These are phyloP conservation scores for Xanthoceras sorbifolium DNA, from an alignment of 345 rosid species.

Conservation along the genomic window DNA sequence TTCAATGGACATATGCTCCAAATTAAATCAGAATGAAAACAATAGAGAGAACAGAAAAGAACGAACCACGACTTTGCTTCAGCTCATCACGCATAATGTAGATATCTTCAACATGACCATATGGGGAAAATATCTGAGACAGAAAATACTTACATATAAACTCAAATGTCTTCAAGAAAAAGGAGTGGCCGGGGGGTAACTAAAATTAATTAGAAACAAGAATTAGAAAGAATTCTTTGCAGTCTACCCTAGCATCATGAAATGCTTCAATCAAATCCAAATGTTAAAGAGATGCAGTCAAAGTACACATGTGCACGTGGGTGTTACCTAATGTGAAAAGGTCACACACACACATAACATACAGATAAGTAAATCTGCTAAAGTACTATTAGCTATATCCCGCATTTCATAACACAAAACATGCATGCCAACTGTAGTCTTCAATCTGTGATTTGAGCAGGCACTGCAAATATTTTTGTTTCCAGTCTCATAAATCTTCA, in stretches of 20 bases:
- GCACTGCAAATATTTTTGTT: not conserved
- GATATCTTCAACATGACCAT: constrained; percentile 69
- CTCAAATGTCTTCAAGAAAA: constrained; percentile 12
- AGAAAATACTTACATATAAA: constrained; percentile 18
- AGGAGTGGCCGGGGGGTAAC: not conserved
- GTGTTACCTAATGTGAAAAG: not conserved
- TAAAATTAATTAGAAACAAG: constrained; percentile 1
- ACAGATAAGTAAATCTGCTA: constrained; percentile 8
- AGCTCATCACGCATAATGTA: constrained; percentile 65
- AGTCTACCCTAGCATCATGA: not conserved
- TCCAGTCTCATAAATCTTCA: not conserved
- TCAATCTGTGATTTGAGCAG: not conserved
- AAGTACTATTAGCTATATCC: not conserved
- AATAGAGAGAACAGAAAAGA: constrained; percentile 18
- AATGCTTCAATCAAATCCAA: not conserved
- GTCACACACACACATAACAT: not conserved
- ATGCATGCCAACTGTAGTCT: not conserved
- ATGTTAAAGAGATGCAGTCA: not conserved
- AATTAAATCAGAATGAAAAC: not conserved
- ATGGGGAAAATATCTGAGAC: constrained; percentile 72
- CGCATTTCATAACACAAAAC: not conserved
- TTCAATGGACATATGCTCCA: not conserved
- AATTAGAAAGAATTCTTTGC: not conserved
- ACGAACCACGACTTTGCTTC: constrained; percentile 73
- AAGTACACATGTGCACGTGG: not conserved